phyloP scores from a whole-genome alignment of 202 grass and related monocot genomes.

The Cymbopogon flexuosus region DNA sequence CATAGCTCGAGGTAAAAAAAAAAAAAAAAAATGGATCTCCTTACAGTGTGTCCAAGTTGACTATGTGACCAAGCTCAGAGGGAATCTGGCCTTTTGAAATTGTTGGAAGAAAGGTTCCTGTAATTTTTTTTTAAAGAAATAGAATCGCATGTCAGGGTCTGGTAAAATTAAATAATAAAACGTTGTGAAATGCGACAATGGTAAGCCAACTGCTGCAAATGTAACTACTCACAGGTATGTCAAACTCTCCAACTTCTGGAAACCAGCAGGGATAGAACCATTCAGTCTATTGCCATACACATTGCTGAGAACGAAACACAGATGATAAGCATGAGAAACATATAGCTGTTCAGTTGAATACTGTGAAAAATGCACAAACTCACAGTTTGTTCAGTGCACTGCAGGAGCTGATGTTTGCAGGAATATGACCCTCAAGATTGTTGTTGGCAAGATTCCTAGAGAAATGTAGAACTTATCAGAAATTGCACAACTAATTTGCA shows the following conservation, averaged over 20 bases:
- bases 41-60: conserved; percentile 99
- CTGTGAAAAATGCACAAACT: conserved; percentile 41
- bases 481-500: neutral
- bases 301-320: conserved; percentile 49
- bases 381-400: conserved; percentile 98
- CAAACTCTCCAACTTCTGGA: conserved; percentile 77
- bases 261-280: conserved; percentile 78
- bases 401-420: conserved; percentile 82
- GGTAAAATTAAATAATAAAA: neutral
- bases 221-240: conserved; percentile 77
- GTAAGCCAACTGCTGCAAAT: neutral
- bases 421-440: conserved; percentile 82
- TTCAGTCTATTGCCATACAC: conserved; percentile 86
- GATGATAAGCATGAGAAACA: conserved; percentile 1
- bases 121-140: conserved; percentile 14
- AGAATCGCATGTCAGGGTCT: neutral
- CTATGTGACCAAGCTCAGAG: conserved; percentile 71
- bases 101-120: conserved; percentile 91
- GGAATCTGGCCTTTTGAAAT: conserved; percentile 89
- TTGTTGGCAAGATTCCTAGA: conserved; percentile 93
- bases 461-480: conserved; percentile 29
- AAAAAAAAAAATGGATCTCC: conserved; percentile 33
- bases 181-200: neutral
- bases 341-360: neutral
- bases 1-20: conserved; percentile 9